Percentiles rank a stretch among this genome's conserved stretches.
These are phyloP conservation scores for Colletotrichum sp. DNA, from an alignment of 2,329 filamentous ascomycete genomes.

Conservation along the genomic window DNA sequence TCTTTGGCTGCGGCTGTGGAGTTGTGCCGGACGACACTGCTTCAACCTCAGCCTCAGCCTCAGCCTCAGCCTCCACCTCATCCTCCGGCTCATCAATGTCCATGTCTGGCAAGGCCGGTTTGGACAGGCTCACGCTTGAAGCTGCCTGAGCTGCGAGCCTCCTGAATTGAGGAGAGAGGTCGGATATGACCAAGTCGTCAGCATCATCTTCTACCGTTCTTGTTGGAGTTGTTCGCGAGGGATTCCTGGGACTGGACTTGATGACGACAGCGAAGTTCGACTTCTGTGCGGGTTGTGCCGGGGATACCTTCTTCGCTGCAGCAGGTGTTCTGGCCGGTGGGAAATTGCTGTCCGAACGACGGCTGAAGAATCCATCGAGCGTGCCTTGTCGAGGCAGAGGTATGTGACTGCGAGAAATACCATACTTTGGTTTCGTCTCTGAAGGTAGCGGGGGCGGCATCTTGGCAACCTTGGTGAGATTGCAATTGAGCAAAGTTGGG, in stretches of 20 bases:
- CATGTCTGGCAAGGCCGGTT: constrained; percentile 5
- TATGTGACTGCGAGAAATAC: not conserved
- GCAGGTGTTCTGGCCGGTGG: not conserved
- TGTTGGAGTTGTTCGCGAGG: not conserved
- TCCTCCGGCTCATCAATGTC: not conserved
- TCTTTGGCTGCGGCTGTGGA: constrained; percentile 22
- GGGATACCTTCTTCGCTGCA: not conserved
- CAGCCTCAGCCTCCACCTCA: not conserved
- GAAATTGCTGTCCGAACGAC: not conserved
- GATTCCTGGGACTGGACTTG: not conserved
- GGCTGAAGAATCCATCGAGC: not conserved
- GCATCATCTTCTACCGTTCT: constrained; percentile 17
- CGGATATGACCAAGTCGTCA: constrained; percentile 22
- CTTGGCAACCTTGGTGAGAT: not conserved
- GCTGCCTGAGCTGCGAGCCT: constrained; percentile 11
- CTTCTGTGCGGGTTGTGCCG: not conserved
- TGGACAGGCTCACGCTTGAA: constrained; percentile 11
- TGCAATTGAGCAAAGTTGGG: not conserved
- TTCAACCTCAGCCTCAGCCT: not conserved
- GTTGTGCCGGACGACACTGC: not conserved
- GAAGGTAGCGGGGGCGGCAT: not conserved
- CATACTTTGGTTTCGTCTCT: not conserved
- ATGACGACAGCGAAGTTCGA: constrained; percentile 18
- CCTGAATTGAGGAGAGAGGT: constrained; percentile 23
- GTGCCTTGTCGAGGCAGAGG: constrained; percentile 2